Evolutionary conservation across 345 rosid genomes (phyloP).

Genomic region (Erysimum cheiranthoides): DNA sequence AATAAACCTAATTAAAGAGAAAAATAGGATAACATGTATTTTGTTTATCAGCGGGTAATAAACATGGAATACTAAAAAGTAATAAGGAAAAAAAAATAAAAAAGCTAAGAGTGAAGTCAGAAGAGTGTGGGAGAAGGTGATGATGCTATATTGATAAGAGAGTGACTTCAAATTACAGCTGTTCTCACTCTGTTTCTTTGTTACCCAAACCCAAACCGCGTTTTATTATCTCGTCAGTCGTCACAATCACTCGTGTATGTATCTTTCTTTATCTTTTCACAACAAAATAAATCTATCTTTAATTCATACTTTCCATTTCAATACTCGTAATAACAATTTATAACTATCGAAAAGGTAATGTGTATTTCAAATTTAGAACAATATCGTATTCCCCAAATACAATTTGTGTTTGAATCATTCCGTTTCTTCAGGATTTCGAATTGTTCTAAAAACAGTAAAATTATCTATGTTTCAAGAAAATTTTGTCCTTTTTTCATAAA

Average conservation of each 20-base stretch:
- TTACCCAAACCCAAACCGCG: conserved; percentile 42
- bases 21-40: background rate
- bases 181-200: conserved; percentile 45
- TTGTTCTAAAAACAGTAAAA: too few species aligned
- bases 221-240: conserved; percentile 45
- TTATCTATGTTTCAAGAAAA: conserved; percentile 4
- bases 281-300: background rate
- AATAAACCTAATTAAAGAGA: background rate
- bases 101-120: conserved; percentile 34
- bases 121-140: conserved; percentile 40
- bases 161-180: conserved; percentile 45
- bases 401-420: conserved; percentile 7
- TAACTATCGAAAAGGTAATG: background rate
- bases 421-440: background rate
- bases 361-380: background rate
- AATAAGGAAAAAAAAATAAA: background rate
- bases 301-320: conserved; percentile 6
- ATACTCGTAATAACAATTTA: background rate
- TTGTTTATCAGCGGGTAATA: background rate
- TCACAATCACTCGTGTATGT: conserved; percentile 28
- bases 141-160: conserved; percentile 32
- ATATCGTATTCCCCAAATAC: background rate
- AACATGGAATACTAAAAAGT: background rate
- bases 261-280: background rate
- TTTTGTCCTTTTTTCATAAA: too few species aligned